Conservation (phyloP, 352 stramenopile species). For the Globisporangium barbulae region DNA sequence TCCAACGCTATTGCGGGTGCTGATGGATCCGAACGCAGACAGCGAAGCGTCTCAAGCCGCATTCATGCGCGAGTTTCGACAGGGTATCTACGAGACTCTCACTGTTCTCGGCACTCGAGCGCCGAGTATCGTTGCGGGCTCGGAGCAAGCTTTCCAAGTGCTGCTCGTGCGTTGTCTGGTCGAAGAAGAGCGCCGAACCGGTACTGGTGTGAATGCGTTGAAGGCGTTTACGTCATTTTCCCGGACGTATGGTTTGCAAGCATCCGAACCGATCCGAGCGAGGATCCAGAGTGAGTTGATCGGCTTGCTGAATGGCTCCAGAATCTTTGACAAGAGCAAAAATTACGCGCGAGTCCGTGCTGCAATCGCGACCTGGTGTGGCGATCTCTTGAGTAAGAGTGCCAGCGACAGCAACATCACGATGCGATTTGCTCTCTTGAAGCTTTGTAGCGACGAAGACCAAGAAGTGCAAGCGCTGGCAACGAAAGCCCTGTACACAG, state of each 20-base stretch:
- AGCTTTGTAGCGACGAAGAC: slow-evolving; percentile 32
- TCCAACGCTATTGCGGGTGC: slow-evolving; percentile 54
- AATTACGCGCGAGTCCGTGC: slow-evolving; percentile 64
- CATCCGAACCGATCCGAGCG: slow-evolving; percentile 21
- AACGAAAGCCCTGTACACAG: slow-evolving; percentile 39
- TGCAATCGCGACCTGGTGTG: slow-evolving; percentile 60
- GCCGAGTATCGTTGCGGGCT: slow-evolving; percentile 39
- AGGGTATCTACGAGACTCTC: slow-evolving; percentile 63
- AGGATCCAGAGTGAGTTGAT: slow-evolving; percentile 54
- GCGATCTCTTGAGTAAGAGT: slow-evolving; percentile 27
- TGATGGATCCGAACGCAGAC: slow-evolving; percentile 63
- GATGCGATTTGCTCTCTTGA: slow-evolving; percentile 63
- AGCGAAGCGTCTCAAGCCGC: slow-evolving; percentile 35
- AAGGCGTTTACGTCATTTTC: slow-evolving; percentile 59
- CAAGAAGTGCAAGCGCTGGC: slow-evolving; percentile 38
- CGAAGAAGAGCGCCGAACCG: slow-evolving; percentile 45
- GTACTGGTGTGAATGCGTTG: slow-evolving; percentile 53
- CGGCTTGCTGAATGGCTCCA: slow-evolving; percentile 48
- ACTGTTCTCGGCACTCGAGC: slow-evolving; percentile 37
- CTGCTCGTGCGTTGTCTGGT: slow-evolving; percentile 59
- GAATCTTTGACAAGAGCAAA: slow-evolving; percentile 53
- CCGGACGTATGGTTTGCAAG: slow-evolving; percentile 33
- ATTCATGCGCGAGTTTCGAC: slow-evolving; percentile 52
- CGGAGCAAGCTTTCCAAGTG: slow-evolving; percentile 72
- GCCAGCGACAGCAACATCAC: slow-evolving; percentile 26